Evolutionary conservation across 2,329 filamentous ascomycete genomes (phyloP).

Genomic region (Fusarium staphyleae): DNA sequence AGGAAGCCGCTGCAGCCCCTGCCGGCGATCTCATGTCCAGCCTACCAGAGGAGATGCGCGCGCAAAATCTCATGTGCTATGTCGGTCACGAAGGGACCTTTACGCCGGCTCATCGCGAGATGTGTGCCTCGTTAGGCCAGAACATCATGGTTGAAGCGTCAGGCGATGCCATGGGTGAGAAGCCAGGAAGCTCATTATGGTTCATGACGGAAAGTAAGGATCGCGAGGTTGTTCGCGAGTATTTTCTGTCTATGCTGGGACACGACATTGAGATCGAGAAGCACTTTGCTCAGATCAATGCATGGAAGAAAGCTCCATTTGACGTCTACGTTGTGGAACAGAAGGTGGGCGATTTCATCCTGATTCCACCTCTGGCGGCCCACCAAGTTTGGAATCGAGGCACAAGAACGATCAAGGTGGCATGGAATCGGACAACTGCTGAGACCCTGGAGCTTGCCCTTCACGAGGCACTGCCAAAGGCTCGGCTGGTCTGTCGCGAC

Average conservation of each 20-base stretch:
- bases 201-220: conserved; percentile 99
- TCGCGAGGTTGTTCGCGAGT: conserved; percentile 87
- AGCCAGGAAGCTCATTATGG: conserved; percentile 91
- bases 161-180: conserved; percentile 73
- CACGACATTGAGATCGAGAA: conserved; percentile 98
- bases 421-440: conserved; percentile 94
- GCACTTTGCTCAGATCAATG: conserved; percentile 94
- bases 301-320: conserved; percentile 94
- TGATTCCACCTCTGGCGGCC: conserved; percentile 90
- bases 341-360: conserved; percentile 86
- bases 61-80: conserved; percentile 98
- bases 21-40: conserved; percentile 96
- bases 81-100: conserved; percentile 97
- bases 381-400: conserved; percentile 99
- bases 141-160: conserved; percentile 99
- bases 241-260: conserved; percentile 89
- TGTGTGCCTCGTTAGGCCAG: conserved; percentile 95
- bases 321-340: conserved; percentile 94
- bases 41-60: conserved; percentile 84
- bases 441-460: conserved; percentile 89
- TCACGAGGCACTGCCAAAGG: conserved; percentile 85
- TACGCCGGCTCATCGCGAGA: conserved; percentile 93
- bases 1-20: conserved; percentile 67
- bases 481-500: conserved; percentile 90
- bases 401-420: conserved; percentile 94